Evolutionary conservation across 2,329 filamentous ascomycete genomes (phyloP).

Genomic region (Aspergillus quadrilineatus): DNA sequence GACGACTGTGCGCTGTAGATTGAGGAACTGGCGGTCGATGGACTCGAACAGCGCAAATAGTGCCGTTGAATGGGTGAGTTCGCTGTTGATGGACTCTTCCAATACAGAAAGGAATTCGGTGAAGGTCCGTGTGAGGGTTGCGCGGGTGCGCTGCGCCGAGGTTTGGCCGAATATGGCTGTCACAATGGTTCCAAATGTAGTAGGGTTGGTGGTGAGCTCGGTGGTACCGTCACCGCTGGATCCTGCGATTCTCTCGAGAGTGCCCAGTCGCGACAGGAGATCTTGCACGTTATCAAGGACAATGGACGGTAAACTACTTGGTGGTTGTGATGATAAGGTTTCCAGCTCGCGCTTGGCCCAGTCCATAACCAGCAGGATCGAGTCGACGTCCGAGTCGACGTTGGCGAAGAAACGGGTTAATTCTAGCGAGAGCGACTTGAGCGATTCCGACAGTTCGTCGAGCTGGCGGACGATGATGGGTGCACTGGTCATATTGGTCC

Average conservation of each 20-base stretch:
- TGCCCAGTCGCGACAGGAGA: slow-evolving; percentile 60
- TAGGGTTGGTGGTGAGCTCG: slow-evolving; percentile 51
- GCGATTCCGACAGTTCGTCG: slow-evolving; percentile 78
- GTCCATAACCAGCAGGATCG: slow-evolving; percentile 92
- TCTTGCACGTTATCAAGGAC: slow-evolving; percentile 82
- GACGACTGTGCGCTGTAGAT: slow-evolving; percentile 79
- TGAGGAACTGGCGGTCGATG: slow-evolving; percentile 87
- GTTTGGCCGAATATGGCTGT: slow-evolving; percentile 77
- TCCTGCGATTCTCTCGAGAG: slow-evolving; percentile 38
- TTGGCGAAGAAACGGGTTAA: slow-evolving; percentile 90
- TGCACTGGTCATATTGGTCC: slow-evolving; percentile 86
- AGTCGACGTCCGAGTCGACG: slow-evolving; percentile 89
- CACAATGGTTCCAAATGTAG: slow-evolving; percentile 65
- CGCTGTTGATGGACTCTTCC: slow-evolving; percentile 83
- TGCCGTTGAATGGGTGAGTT: slow-evolving; percentile 74
- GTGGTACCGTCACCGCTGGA: slow-evolving; percentile 27
- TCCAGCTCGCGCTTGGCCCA: slow-evolving; percentile 86
- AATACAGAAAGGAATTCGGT: slow-evolving; percentile 82
- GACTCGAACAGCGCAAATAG: slow-evolving; percentile 89
- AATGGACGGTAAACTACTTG: slow-evolving; percentile 63
- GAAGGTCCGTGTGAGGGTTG: slow-evolving; percentile 81
- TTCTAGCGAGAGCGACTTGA: slow-evolving; percentile 80
- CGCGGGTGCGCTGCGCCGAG: slow-evolving; percentile 74
- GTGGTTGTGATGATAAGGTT: slow-evolving; percentile 62
- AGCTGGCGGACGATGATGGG: slow-evolving; percentile 81